Evolutionary conservation across 148 eudicot species (phyloP), one percentile per base, ranked within the genome.

Genomic region (Fallopia convolvulus): DNA sequence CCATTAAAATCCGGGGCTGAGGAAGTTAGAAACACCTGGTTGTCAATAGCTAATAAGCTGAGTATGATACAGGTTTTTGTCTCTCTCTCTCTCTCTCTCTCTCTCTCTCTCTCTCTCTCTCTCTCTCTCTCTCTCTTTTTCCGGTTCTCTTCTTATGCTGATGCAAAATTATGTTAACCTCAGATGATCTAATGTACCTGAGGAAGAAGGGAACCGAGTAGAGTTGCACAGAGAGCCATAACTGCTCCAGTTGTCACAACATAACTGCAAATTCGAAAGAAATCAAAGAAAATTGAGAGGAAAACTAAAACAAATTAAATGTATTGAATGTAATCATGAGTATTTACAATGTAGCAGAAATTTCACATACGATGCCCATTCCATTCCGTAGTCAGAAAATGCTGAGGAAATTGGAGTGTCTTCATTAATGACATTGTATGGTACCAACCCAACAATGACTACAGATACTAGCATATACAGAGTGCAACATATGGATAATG

Each of bases 1-100:
- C 98, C 98, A 93, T 89, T 77, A 93, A 84, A 74, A 93, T 93
- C 44, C 98, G 89, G 50, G 98, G 91, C 98, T 91, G 90, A 42
- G 79, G 68, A 82, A 73, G 55, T 73, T 46, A 73, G 75, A 42
- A 42, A 48, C 33, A 72, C 12, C 75, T 15, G 52, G n/a, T 42
- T 72, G 15, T 66, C 41, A 66, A 66, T 58, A 58, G 30, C 30
- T 58, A 20, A 20, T 32, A 66, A 30, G 40, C 40, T 13, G 70
- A 65, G 65, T 58, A 7, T n/a, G 36, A 61, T 61, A 61, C 15
- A 0, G 14, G 36, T 30, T 61, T 61, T 26, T 5, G 11, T 9
- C 26, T 23, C 20, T 23, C 30, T 26, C 30, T 26, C 30, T 26
- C 30, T 26, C 1, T 9, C 26, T 23, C 20, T 23, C 30, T 26